Percentiles rank a stretch among this genome's conserved stretches.
phyloP scores from a whole-genome alignment of 148 eudicot genomes.

The Chenopodium suecicum region DNA sequence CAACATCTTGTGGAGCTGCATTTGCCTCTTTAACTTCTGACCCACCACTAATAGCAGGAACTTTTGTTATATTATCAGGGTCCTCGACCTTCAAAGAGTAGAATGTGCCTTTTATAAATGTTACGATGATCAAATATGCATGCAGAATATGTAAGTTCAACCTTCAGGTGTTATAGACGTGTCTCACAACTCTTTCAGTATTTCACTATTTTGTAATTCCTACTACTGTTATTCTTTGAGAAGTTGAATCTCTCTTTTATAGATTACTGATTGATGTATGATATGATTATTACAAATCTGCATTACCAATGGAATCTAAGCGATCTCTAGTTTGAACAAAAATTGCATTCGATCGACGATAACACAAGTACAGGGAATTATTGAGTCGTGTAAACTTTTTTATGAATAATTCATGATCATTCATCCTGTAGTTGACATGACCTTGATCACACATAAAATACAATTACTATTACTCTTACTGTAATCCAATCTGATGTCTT shows the following conservation, averaged over 20 bases:
- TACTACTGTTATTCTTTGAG: too few relatives aligned
- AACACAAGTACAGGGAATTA: too few relatives aligned
- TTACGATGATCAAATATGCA: neutral
- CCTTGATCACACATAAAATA: neutral
- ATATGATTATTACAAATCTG: neutral
- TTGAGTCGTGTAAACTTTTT: too few relatives aligned
- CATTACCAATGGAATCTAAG: neutral
- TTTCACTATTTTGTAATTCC: too few relatives aligned
- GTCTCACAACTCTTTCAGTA: neutral
- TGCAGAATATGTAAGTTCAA: neutral
- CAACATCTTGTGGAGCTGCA: constrained; percentile 32
- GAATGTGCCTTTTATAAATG: neutral
- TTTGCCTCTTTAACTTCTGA: constrained; percentile 44
- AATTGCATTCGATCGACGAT: neutral
- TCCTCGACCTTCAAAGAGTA: constrained; percentile 72
- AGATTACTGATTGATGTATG: neutral
- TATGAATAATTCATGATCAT: too few relatives aligned
- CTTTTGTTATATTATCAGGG: constrained; percentile 57
- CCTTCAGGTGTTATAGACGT: neutral
- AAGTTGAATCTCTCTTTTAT: too few relatives aligned
- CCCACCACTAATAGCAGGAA: constrained; percentile 50
- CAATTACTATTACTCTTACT: neutral
- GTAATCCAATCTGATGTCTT: neutral
- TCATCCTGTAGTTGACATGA: neutral
- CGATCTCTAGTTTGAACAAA: neutral